Base-by-base conservation (phyloP, 2,329 filamentous ascomycete genomes). In the Zasmidium citrigriseum region DNA sequence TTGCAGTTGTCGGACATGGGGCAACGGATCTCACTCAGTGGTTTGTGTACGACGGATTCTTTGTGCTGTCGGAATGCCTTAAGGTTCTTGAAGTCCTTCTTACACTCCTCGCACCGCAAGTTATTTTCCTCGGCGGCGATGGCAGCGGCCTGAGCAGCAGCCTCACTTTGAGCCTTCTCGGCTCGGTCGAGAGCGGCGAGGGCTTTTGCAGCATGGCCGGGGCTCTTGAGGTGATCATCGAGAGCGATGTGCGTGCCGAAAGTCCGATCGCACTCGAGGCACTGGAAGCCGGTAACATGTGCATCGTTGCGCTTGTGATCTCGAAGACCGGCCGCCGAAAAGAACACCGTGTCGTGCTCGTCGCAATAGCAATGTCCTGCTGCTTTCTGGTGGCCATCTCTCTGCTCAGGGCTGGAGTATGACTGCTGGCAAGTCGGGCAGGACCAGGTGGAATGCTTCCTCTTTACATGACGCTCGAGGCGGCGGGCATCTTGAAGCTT, bases 11-110 rank as follows among this genome's bases (percentile, higher is more conserved):
- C n/a, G 0, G 60, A 64, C 2, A 63, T 10, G 9, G 60, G 55
- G 23, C 64, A 66, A 14, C 48, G 48, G 2, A 66, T 27, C 2
- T 55, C 52, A 51, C 56, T 55, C 2, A 60, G 46, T 12, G 54
- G 60, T 3, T 59, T 59, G 57, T 66, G 64, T 55, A 60, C 63
- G 34, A 52, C 11, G 1, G 62, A 66, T 9, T n/a, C 21, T 27
- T 62, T 66, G 53, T 66, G 64, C 20, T 61, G 46, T 10, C 18
- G 29, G 18, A 55, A 60, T 1, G 24, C 62, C 5, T 20, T n/a
- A 2, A 58, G 1, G 11, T 18, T 47, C 27, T 41, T 24, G 53
- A 64, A 66, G 18, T 22, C 22, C 38, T 38, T 22, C 2, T 63
- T 29, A 29, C 62, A 64, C 11, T 47, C 50, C 20, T 63, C 49